Conservation (phyloP, 2,329 filamentous ascomycete genomes). For the Aspergillus amoenus region DNA sequence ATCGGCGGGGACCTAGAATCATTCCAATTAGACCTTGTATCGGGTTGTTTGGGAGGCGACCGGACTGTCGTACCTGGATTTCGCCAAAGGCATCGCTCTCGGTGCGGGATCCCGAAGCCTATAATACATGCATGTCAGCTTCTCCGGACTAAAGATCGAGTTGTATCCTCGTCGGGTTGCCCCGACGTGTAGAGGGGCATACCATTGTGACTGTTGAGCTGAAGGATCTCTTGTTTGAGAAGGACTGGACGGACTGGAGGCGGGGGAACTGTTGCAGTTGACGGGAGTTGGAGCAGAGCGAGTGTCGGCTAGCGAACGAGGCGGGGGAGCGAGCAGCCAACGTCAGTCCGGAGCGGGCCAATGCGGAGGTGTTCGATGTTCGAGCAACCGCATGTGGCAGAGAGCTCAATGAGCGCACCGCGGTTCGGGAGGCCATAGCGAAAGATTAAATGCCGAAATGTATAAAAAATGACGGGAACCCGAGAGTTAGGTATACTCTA, state of each 20-base stretch:
- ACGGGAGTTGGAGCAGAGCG: slow-evolving; percentile 33
- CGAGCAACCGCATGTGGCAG: slow-evolving; percentile 34
- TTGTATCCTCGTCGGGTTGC: neutral
- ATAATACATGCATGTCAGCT: slow-evolving; percentile 13
- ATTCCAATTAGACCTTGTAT: slow-evolving; percentile 14
- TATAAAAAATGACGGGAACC: neutral
- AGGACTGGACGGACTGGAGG: slow-evolving; percentile 34
- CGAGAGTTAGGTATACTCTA: neutral
- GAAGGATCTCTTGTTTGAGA: slow-evolving; percentile 36
- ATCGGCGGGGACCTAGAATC: slow-evolving; percentile 68
- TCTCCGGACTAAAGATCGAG: neutral
- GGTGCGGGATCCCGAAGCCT: slow-evolving; percentile 62
- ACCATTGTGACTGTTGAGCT: slow-evolving; percentile 41
- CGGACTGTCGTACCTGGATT: slow-evolving; percentile 59
- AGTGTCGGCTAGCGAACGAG: slow-evolving; percentile 24
- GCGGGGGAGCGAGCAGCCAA: slow-evolving; percentile 31
- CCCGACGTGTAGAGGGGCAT: slow-evolving; percentile 11
- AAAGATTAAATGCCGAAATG: slow-evolving; percentile 17
- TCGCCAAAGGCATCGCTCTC: slow-evolving; percentile 98
- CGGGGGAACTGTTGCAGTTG: slow-evolving; percentile 34
- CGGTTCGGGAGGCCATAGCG: slow-evolving; percentile 39
- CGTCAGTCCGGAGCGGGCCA: slow-evolving; percentile 29
- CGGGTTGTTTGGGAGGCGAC: neutral
- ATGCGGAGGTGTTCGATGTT: slow-evolving; percentile 31
- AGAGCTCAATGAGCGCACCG: slow-evolving; percentile 38